phyloP scores from a whole-genome alignment of 352 stramenopile species.

The Phytophthora megakarya region DNA sequence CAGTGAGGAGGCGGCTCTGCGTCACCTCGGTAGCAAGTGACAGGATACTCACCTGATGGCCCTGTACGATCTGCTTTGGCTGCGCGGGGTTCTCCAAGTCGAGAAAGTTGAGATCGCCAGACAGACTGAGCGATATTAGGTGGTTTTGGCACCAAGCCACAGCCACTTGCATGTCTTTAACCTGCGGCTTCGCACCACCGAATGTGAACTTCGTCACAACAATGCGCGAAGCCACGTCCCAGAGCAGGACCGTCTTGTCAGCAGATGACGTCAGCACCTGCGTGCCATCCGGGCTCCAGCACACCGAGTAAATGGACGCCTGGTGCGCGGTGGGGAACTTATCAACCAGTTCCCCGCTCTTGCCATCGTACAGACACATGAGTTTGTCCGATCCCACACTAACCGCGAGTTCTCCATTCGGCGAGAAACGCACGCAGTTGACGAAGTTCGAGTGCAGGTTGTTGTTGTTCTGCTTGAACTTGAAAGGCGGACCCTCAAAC shows the following conservation, averaged over 20 bases:
- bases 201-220: conserved; percentile 87
- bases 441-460: conserved; percentile 95
- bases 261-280: conserved; percentile 94
- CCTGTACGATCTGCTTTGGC: conserved; percentile 86
- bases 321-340: conserved; percentile 85
- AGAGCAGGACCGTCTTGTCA: conserved; percentile 96
- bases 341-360: conserved; percentile 81
- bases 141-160: conserved; percentile 78
- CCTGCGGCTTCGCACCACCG: conserved; percentile 52
- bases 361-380: conserved; percentile 96
- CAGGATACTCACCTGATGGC: conserved; percentile 92
- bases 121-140: conserved; percentile 83
- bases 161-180: conserved; percentile 87
- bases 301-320: conserved; percentile 95
- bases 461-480: conserved; percentile 94
- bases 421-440: conserved; percentile 95
- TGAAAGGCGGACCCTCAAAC: conserved; percentile 96
- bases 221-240: conserved; percentile 78
- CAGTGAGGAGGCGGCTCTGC: conserved; percentile 88
- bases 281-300: conserved; percentile 90
- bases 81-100: conserved; percentile 64
- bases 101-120: conserved; percentile 86
- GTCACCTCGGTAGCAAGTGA: conserved; percentile 80
- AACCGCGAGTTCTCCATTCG: conserved; percentile 87
- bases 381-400: conserved; percentile 95